Conservation (phyloP, 2,329 filamentous ascomycete species). For the Hymenoscyphus scutula region DNA sequence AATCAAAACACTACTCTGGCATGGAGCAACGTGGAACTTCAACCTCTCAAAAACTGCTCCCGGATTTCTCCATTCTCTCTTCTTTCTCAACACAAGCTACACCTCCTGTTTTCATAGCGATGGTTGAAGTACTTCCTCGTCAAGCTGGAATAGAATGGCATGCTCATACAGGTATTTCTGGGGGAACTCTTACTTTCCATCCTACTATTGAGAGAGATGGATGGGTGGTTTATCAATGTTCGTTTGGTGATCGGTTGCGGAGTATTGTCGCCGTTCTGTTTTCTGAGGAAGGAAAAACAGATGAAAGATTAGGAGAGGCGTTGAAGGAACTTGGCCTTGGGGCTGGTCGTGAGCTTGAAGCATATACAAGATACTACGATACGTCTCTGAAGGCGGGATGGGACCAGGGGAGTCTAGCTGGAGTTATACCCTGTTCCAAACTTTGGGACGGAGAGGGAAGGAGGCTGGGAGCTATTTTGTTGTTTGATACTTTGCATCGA, state of each 20-base stretch:
- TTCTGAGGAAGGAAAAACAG: constrained; percentile 9
- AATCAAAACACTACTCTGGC: constrained; percentile 57
- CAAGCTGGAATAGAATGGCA: constrained; percentile 81
- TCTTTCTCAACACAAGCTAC: constrained; percentile 38
- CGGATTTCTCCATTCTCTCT: constrained; percentile 42
- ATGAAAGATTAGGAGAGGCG: neutral
- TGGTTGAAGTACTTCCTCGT: constrained; percentile 75
- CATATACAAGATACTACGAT: constrained; percentile 24
- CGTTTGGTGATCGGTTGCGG: constrained; percentile 10
- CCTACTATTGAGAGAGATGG: neutral
- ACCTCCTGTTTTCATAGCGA: constrained; percentile 71
- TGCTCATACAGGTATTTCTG: constrained; percentile 57
- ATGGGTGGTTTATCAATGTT: constrained; percentile 21
- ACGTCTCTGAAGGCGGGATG: constrained; percentile 10
- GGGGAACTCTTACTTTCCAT: constrained; percentile 21
- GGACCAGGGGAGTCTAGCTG: constrained; percentile 10
- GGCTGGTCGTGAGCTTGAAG: neutral
- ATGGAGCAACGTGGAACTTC: constrained; percentile 32
- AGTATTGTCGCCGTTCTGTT: constrained; percentile 11
- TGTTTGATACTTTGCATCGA: constrained; percentile 8
- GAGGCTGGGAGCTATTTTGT: constrained; percentile 33
- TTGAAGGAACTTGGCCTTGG: constrained; percentile 7
- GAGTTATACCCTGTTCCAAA: constrained; percentile 43
- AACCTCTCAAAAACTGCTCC: constrained; percentile 39
- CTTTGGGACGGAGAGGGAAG: constrained; percentile 42